Evolutionary conservation across 2,329 filamentous ascomycete genomes (phyloP).

Genomic region (Phoma sp.): DNA sequence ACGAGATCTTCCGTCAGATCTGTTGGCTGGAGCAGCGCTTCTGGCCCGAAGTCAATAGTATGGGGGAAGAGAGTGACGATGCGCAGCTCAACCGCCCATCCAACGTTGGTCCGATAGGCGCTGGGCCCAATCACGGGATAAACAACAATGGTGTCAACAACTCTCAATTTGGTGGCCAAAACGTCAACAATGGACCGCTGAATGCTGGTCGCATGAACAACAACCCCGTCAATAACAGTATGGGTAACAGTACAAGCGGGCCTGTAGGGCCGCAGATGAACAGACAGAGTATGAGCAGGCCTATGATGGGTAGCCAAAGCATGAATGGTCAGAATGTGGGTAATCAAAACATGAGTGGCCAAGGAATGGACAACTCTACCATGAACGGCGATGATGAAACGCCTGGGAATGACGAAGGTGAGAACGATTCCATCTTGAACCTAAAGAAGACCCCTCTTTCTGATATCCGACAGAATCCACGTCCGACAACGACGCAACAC

Average conservation of each 20-base stretch:
- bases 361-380: conserved; percentile 10
- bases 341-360: conserved; percentile 18
- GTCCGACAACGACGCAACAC: conserved; percentile 7
- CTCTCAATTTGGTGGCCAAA: conserved; percentile 5
- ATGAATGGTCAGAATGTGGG: conserved; percentile 14
- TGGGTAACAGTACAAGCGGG: conserved; percentile 17
- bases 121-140: conserved; percentile 29
- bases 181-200: conserved; percentile 20
- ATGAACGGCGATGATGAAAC: conserved; percentile 25
- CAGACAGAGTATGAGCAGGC: conserved; percentile 2
- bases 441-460: conserved; percentile 21
- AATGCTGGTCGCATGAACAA: conserved; percentile 20
- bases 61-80: conserved; percentile 54
- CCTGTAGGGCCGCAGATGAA: conserved; percentile 9
- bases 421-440: conserved; percentile 27
- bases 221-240: conserved; percentile 18
- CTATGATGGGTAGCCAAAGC: conserved; percentile 4
- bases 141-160: conserved; percentile 25
- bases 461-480: conserved; percentile 16
- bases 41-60: conserved; percentile 58
- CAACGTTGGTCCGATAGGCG: conserved; percentile 24
- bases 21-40: conserved; percentile 56
- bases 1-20: conserved; percentile 55
- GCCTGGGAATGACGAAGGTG: conserved; percentile 26
- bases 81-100: conserved; percentile 29